Conservation (phyloP, 495 filamentous ascomycete species). For the Usnea hakonensis region DNA sequence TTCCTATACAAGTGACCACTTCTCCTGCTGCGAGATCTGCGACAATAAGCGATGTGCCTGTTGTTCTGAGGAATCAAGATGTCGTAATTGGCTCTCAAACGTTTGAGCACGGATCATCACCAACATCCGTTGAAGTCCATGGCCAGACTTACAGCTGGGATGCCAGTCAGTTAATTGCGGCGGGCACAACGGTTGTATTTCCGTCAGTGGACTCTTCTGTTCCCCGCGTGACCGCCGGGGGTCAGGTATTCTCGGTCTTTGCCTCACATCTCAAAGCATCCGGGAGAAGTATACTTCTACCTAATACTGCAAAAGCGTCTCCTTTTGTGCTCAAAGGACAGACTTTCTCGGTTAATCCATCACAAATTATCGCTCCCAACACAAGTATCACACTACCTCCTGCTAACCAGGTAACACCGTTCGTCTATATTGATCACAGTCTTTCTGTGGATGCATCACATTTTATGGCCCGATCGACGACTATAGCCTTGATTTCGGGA, state of each 20-base stretch:
- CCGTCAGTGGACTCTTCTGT: constrained; percentile 6
- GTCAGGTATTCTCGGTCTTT: constrained; percentile 22
- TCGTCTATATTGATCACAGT: constrained; percentile 21
- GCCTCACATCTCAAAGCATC: constrained; percentile 21
- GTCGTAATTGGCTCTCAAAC: constrained; percentile 21
- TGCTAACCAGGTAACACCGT: neutral
- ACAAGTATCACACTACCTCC: constrained; percentile 19
- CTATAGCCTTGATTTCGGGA: constrained; percentile 12
- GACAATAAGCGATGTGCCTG: constrained; percentile 12
- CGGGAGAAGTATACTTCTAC: constrained; percentile 19
- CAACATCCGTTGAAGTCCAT: constrained; percentile 15
- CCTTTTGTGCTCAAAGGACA: constrained; percentile 21
- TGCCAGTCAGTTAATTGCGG: constrained; percentile 14
- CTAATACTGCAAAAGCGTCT: constrained; percentile 14
- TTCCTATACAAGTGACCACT: neutral
- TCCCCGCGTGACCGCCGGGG: constrained; percentile 19
- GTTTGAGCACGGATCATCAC: constrained; percentile 2
- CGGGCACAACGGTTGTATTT: constrained; percentile 19
- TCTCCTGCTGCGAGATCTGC: constrained; percentile 2
- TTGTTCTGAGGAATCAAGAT: constrained; percentile 15
- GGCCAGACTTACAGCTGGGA: constrained; percentile 22
- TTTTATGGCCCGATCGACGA: constrained; percentile 20
- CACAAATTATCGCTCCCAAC: constrained; percentile 18
- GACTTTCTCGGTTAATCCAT: constrained; percentile 20
- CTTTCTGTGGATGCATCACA: constrained; percentile 19